Percentiles rank a stretch among this genome's conserved stretches.
phyloP scores from a whole-genome alignment of 2,329 filamentous ascomycete genomes.

The Seiridium unicorne region DNA sequence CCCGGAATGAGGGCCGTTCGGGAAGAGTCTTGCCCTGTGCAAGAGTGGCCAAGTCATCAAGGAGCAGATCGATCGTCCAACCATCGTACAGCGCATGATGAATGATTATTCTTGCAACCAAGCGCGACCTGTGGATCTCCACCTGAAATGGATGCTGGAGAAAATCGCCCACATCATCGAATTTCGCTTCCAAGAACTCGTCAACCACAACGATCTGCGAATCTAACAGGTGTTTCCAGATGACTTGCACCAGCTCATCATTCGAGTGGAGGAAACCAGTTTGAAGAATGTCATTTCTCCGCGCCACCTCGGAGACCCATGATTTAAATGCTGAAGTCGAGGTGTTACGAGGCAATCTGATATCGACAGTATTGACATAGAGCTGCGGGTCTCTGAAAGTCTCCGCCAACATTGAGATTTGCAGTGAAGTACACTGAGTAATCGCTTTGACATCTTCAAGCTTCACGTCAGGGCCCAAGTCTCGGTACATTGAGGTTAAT shows the following conservation, averaged over 20 bases:
- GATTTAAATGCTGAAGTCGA: conserved; percentile 37
- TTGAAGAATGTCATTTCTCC: conserved; percentile 65
- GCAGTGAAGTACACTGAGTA: conserved; percentile 69
- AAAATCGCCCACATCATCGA: conserved; percentile 34
- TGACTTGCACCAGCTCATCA: conserved; percentile 57
- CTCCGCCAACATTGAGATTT: conserved; percentile 78
- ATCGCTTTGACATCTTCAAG: conserved; percentile 36
- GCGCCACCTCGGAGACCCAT: conserved; percentile 49
- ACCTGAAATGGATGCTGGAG: conserved; percentile 59
- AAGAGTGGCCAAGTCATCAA: conserved; percentile 62
- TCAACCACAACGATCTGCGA: conserved; percentile 41
- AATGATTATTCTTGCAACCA: conserved; percentile 52
- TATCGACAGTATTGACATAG: conserved; percentile 77
- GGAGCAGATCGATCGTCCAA: conserved; percentile 81
- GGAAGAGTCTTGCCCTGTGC: conserved; percentile 30
- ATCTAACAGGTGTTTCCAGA: conserved; percentile 54
- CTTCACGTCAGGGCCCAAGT: conserved; percentile 12
- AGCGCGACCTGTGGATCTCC: conserved; percentile 42
- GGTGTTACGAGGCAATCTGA: conserved; percentile 48
- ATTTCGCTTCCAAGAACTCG: conserved; percentile 36
- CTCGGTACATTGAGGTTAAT: no score
- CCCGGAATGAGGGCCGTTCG: conserved; percentile 56
- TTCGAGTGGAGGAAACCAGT: conserved; percentile 66
- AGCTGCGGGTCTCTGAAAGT: conserved; percentile 56
- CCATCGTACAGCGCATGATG: conserved; percentile 90